Evolutionary conservation across 257 asterid genomes (phyloP).

Genomic region (Rubia yunnanensis): DNA sequence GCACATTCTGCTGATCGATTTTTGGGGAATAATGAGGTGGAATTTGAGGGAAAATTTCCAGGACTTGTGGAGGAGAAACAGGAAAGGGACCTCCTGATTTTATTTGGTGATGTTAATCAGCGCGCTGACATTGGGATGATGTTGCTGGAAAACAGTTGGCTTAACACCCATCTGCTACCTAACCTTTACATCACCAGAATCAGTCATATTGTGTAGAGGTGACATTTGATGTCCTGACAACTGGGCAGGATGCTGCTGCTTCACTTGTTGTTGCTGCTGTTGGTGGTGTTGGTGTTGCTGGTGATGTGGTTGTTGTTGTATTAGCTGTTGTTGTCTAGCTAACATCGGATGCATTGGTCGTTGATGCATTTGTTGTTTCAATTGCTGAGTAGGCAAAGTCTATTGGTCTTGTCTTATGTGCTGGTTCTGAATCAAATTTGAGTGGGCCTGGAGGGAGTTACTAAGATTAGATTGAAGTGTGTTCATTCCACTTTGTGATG

Average conservation of each 20-base stretch:
- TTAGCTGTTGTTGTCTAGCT: conserved; percentile 58
- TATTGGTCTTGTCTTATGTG: conserved; percentile 71
- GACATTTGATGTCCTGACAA: conserved; percentile 54
- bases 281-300: conserved; percentile 13
- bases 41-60: conserved; percentile 68
- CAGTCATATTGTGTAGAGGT: conserved; percentile 64
- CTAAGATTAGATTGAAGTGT: conserved; percentile 52
- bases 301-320: conserved; percentile 46
- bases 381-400: conserved; percentile 53
- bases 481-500: conserved; percentile 56
- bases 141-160: conserved; percentile 60
- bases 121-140: conserved; percentile 57
- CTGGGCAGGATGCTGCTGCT: conserved; percentile 47
- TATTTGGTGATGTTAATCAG: conserved; percentile 55
- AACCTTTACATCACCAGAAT: conserved; percentile 63
- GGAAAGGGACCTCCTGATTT: conserved; percentile 42
- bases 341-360: conserved; percentile 42
- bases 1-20: conserved; percentile 66
- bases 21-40: conserved; percentile 81
- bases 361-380: conserved; percentile 68
- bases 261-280: conserved; percentile 30
- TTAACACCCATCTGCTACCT: conserved; percentile 75
- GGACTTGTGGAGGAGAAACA: conserved; percentile 67
- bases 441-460: conserved; percentile 50
- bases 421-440: conserved; percentile 63